Evolutionary conservation across 1,139 yeast species (phyloP).

Genomic region (Nakaseomyces nivariensis): DNA sequence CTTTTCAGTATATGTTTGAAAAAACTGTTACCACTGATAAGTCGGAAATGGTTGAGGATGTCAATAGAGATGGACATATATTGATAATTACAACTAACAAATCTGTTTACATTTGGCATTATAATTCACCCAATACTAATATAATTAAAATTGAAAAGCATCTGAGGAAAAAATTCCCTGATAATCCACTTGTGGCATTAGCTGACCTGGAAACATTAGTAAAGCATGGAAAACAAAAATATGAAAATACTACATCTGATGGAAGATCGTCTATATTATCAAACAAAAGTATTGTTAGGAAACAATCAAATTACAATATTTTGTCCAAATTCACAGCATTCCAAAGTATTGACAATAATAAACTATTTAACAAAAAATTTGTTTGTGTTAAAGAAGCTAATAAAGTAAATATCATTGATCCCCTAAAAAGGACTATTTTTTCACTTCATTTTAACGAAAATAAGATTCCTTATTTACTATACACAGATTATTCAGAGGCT

Average conservation of each 20-base stretch:
- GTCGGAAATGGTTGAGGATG: constrained; percentile 16
- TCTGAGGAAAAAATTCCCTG: constrained; percentile 16
- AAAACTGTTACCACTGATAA: constrained; percentile 13
- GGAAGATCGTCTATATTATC: neutral
- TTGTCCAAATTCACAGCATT: neutral
- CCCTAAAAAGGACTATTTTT: neutral
- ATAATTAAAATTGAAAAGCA: constrained; percentile 16
- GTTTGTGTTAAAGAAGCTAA: neutral
- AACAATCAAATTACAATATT: neutral
- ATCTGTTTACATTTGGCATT: constrained; percentile 22
- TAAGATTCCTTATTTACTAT: neutral
- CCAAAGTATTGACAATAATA: neutral
- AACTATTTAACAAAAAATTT: neutral
- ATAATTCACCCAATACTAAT: constrained; percentile 5
- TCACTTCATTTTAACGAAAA: neutral
- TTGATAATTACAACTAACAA: constrained; percentile 17
- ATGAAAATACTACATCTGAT: neutral
- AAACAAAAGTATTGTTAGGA: neutral
- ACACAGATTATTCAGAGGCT: neutral
- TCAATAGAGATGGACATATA: constrained; percentile 10
- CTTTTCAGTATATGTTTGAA: constrained; percentile 20
- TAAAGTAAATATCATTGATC: neutral
- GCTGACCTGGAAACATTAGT: constrained; percentile 8
- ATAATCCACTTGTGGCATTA: constrained; percentile 14
- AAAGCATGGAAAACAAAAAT: neutral